These are phyloP conservation scores for Balamuthia mandrillaris DNA, from an alignment of 208 protist species.

Conservation along the genomic window DNA sequence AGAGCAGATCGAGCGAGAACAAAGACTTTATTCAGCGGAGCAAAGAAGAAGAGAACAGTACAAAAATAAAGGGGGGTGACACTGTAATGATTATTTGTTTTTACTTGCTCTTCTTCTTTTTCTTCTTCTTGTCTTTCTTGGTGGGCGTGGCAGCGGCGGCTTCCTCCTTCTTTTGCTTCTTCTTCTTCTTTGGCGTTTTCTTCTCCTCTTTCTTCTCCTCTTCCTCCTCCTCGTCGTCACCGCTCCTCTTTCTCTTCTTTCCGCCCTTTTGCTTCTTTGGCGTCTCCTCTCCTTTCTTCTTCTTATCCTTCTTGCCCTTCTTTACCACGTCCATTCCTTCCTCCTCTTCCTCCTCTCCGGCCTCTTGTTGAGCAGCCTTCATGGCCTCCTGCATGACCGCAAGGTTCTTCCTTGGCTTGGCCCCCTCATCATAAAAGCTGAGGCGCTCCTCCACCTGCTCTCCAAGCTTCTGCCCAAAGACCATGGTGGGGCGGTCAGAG, in stretches of 20 bases:
- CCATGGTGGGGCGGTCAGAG: slow-evolving; percentile 53
- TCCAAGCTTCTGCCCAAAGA: slow-evolving; percentile 61
- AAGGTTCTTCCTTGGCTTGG: slow-evolving; percentile 83
- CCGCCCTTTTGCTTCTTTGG: too few relatives aligned
- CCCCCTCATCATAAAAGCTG: slow-evolving; percentile 93
- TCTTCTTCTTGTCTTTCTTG: too few relatives aligned
- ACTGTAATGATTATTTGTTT: too few relatives aligned
- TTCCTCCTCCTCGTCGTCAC: too few relatives aligned
- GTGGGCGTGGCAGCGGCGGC: too few relatives aligned
- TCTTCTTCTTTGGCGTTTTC: neutral
- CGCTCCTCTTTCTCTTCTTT: too few relatives aligned
- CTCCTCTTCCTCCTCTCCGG: slow-evolving; percentile 35
- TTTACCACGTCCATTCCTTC: slow-evolving; percentile 49
- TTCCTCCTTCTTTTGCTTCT: too few relatives aligned
- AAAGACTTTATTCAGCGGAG: too few relatives aligned
- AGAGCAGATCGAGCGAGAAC: too few relatives aligned
- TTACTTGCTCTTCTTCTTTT: too few relatives aligned
- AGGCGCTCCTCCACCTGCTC: slow-evolving; percentile 96
- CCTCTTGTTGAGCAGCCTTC: slow-evolving; percentile 54
- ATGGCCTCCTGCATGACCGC: slow-evolving; percentile 93
- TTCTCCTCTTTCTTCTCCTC: neutral
- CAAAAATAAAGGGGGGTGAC: too few relatives aligned
- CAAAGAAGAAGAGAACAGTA: too few relatives aligned
- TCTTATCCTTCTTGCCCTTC: neutral
- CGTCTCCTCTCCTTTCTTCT: neutral